A percentile compares a stretch with the other conserved stretches of the same genome.
phyloP scores from a whole-genome alignment of 75 land plant species.

The Pseudotsuga menziesii region DNA sequence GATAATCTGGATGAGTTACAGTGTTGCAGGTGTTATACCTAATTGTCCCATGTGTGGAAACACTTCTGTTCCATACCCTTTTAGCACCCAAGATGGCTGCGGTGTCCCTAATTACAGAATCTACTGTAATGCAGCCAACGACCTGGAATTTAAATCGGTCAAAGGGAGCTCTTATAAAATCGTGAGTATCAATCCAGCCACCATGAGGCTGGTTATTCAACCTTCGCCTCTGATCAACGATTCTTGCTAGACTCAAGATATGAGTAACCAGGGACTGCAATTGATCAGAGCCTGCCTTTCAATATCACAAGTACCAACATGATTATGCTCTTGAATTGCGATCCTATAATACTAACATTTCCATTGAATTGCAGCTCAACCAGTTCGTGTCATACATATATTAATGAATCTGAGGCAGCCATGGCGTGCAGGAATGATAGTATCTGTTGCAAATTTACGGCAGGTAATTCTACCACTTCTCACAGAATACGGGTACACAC shows the following conservation, averaged over 20 bases:
- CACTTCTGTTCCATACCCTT: constrained; percentile 43
- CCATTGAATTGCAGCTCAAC: constrained; percentile 27
- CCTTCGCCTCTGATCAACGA: constrained; percentile 23
- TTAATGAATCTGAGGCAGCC: constrained; percentile 7
- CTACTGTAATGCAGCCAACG: constrained; percentile 17
- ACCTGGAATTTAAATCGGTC: constrained; percentile 25
- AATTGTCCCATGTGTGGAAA: constrained; percentile 36
- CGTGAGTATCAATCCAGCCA: constrained; percentile 18
- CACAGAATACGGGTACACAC: constrained; percentile 17
- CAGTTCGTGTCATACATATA: constrained; percentile 49
- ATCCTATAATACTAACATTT: constrained; percentile 18
- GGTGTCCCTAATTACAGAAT: constrained; percentile 41
- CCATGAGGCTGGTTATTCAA: constrained; percentile 31
- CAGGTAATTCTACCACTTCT: constrained; percentile 33
- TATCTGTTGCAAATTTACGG: background rate
- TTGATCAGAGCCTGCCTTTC: constrained; percentile 35
- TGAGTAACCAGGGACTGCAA: constrained; percentile 15
- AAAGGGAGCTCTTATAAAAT: constrained; percentile 39
- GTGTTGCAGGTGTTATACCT: background rate
- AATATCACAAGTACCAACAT: constrained; percentile 34
- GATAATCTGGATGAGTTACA: no score
- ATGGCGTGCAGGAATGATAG: background rate
- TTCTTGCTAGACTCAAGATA: constrained; percentile 27
- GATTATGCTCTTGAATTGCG: constrained; percentile 31
- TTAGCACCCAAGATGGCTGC: constrained; percentile 36